Evolutionary conservation across 2,329 filamentous ascomycete species (phyloP).

Genomic region (Phialemonium atrogriseum): DNA sequence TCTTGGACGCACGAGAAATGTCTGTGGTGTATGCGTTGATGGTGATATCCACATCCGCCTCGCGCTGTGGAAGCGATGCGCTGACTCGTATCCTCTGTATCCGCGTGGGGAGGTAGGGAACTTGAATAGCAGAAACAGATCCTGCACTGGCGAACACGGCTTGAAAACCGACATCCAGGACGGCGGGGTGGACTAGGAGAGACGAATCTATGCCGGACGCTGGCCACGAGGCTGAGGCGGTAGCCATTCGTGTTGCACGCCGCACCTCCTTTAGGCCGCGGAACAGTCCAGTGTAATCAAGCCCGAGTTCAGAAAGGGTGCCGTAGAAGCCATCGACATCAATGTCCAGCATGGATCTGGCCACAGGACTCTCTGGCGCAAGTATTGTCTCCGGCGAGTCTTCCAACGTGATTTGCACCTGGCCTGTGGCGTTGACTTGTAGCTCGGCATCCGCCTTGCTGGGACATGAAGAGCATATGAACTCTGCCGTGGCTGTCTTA

Average conservation of each 20-base stretch:
- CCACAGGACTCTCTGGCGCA: neutral
- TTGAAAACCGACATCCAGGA: constrained; percentile 15
- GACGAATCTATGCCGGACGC: too few relatives aligned
- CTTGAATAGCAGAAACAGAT: constrained; percentile 16
- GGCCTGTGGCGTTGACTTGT: too few relatives aligned
- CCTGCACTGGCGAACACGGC: constrained; percentile 19
- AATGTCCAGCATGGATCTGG: neutral
- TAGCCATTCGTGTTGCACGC: constrained; percentile 7
- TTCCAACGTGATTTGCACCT: neutral
- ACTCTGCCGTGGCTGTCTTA: neutral
- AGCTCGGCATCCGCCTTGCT: neutral
- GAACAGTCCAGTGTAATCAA: constrained; percentile 11
- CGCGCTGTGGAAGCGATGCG: neutral
- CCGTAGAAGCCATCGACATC: constrained; percentile 9
- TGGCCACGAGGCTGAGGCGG: constrained; percentile 3
- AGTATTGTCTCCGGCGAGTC: neutral
- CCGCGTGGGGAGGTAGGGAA: constrained; percentile 18
- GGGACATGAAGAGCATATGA: too few relatives aligned
- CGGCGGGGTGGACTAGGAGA: constrained; percentile 13
- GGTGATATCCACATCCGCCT: neutral
- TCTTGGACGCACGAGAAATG: constrained; percentile 8
- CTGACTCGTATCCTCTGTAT: constrained; percentile 12
- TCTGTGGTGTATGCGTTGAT: constrained; percentile 10
- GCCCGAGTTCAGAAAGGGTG: constrained; percentile 7
- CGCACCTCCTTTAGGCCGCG: constrained; percentile 6